phyloP scores from a whole-genome alignment of 2,329 filamentous ascomycete species.

The Fusarium graminum region DNA sequence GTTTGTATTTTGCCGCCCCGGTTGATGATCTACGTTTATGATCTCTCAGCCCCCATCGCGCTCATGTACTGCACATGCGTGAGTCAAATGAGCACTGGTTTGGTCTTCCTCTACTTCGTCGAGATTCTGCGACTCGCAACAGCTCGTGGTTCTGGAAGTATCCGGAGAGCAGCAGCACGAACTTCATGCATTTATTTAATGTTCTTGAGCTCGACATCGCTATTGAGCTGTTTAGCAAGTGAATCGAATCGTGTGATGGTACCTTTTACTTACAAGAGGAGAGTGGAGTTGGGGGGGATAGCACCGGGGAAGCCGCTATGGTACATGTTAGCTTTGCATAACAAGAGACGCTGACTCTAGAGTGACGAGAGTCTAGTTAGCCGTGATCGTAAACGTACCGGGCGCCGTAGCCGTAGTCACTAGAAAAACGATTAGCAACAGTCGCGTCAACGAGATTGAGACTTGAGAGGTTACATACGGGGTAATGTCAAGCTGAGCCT shows the following conservation, averaged over 20 bases:
- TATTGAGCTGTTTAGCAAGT: constrained; percentile 51
- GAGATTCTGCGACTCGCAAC: constrained; percentile 7
- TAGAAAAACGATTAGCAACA: constrained; percentile 50
- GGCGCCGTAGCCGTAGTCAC: constrained; percentile 75
- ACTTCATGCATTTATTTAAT: constrained; percentile 61
- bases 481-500: constrained; percentile 84
- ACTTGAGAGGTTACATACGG: constrained; percentile 45
- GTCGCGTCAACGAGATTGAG: not conserved
- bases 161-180: constrained; percentile 13
- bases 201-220: constrained; percentile 76
- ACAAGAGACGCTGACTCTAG: not conserved
- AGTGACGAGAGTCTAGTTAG: not conserved
- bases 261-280: constrained; percentile 84
- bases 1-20: constrained; percentile 20
- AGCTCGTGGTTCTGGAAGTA: constrained; percentile 16
- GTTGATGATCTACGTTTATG: constrained; percentile 6
- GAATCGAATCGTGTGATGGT: not conserved
- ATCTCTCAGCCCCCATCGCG: constrained; percentile 2
- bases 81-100: constrained; percentile 29
- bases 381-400: constrained; percentile 60
- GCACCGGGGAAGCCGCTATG: constrained; percentile 80
- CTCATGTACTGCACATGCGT: constrained; percentile 5
- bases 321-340: constrained; percentile 23
- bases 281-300: constrained; percentile 79
- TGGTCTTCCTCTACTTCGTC: constrained; percentile 3